phyloP scores from a whole-genome alignment of 2,329 filamentous ascomycete genomes.

The Neopestalotiopsis rosae region DNA sequence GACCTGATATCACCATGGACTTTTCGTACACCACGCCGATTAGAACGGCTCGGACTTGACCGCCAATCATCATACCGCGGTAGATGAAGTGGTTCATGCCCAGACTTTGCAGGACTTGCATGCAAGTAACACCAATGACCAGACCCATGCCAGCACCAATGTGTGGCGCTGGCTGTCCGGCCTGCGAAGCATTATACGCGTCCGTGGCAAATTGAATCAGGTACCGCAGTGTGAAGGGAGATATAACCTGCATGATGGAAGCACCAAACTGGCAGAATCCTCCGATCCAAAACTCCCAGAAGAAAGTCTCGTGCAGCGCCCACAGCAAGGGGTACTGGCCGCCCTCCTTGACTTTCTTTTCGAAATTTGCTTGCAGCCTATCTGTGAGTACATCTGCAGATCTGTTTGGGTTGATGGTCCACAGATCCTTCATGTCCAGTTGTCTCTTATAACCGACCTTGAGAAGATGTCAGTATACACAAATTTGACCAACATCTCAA shows the following conservation, averaged over 20 bases:
- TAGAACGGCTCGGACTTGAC: conserved; percentile 78
- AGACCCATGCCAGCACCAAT: conserved; percentile 81
- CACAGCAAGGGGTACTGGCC: conserved; percentile 76
- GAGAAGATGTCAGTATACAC: neutral
- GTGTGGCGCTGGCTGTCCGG: conserved; percentile 60
- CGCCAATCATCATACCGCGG: conserved; percentile 88
- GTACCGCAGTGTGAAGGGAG: conserved; percentile 84
- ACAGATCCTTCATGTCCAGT: conserved; percentile 85
- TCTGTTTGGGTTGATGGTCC: conserved; percentile 83
- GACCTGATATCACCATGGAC: conserved; percentile 84
- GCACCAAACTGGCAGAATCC: conserved; percentile 77
- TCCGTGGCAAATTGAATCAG: conserved; percentile 84
- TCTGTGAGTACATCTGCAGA: conserved; percentile 72
- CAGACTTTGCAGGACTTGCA: conserved; percentile 85
- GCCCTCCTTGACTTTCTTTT: conserved; percentile 68
- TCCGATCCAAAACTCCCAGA: conserved; percentile 82
- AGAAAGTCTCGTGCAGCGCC: conserved; percentile 87
- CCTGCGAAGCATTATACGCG: conserved; percentile 70
- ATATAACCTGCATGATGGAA: conserved; percentile 78
- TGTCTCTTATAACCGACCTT: conserved; percentile 84
- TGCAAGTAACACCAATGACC: conserved; percentile 80
- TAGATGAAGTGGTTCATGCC: conserved; percentile 92
- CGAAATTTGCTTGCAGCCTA: conserved; percentile 71
- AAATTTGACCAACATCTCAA: conserved; percentile 1
- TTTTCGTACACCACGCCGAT: conserved; percentile 93